A percentile compares a stretch with the other conserved stretches of the same genome.
Conservation (phyloP, 202 grass and related monocot genomes). For the Zizania palustris region DNA sequence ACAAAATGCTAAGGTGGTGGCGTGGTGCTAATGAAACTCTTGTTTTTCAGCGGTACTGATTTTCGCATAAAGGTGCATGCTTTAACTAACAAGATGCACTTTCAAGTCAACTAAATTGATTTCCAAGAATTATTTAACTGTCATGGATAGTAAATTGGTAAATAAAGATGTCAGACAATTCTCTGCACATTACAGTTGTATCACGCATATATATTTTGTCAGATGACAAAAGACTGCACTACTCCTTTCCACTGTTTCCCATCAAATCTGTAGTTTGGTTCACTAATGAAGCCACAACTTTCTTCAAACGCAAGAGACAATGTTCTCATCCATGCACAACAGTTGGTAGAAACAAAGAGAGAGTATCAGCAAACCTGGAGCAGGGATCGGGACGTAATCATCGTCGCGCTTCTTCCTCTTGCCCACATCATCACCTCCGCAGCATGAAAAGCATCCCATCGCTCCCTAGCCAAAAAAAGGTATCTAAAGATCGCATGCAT, state of each 20-base stretch:
- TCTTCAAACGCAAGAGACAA: not conserved
- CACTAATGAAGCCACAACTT: not conserved
- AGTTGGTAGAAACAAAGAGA: not conserved
- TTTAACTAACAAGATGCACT: not conserved
- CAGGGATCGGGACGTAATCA: constrained; percentile 34
- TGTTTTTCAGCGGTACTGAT: constrained; percentile 12
- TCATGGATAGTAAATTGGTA: not conserved
- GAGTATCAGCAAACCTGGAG: constrained; percentile 30
- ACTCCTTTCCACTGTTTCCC: not conserved
- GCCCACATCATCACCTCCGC: constrained; percentile 43
- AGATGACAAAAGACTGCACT: not conserved
- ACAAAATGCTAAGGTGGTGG: not conserved
- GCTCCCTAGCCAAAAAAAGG: not conserved
- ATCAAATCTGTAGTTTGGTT: not conserved
- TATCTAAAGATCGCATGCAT: not conserved
- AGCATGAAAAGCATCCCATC: constrained; percentile 64
- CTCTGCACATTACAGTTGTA: not conserved
- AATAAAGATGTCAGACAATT: not conserved
- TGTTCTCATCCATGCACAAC: not conserved
- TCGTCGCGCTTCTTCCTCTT: constrained; percentile 57
- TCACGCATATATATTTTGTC: not conserved
- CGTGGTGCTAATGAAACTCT: constrained; percentile 26
- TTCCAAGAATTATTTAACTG: not conserved
- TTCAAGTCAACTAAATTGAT: not conserved
- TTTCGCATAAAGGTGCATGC: not conserved